Conservation (phyloP, 1,139 yeast species). For the Debaryomycetaceae sp. region DNA sequence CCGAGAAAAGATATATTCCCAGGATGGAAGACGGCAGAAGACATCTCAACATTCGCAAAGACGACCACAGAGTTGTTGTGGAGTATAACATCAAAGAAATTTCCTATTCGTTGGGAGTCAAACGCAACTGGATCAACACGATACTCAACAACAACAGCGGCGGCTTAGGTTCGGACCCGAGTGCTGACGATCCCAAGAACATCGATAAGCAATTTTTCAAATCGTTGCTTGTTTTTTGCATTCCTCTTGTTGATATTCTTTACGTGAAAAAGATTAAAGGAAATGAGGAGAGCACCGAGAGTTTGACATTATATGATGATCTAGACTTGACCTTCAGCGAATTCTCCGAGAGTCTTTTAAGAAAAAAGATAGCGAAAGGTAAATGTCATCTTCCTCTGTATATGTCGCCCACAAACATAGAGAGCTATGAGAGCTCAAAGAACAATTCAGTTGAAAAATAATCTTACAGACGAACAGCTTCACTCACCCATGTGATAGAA, state of each 20-base stretch:
- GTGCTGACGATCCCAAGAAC: conserved; percentile 4
- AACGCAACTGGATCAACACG: conserved; percentile 32
- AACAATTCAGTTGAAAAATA: background rate
- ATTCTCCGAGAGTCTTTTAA: conserved; percentile 15
- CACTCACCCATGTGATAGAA: too few species aligned
- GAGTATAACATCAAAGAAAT: conserved; percentile 20
- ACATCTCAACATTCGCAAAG: conserved; percentile 27
- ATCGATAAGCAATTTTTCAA: conserved; percentile 12
- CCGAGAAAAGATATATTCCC: conserved; percentile 12
- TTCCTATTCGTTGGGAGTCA: conserved; percentile 29
- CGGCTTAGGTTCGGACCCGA: conserved; percentile 15
- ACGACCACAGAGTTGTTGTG: conserved; percentile 27
- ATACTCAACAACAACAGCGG: conserved; percentile 31
- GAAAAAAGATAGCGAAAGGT: conserved; percentile 17
- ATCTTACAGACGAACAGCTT: too few species aligned
- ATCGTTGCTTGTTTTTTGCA: conserved; percentile 19
- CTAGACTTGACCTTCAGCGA: conserved; percentile 13
- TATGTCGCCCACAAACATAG: background rate
- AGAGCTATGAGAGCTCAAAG: background rate
- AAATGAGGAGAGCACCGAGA: conserved; percentile 6
- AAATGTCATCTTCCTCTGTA: conserved; percentile 21
- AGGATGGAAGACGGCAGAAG: conserved; percentile 29
- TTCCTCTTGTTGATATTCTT: conserved; percentile 32
- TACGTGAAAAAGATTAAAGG: conserved; percentile 7
- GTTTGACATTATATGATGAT: conserved; percentile 8